Evolutionary conservation across 768 basidiomycete genomes (phyloP), one percentile per base, ranked within the genome.

Genomic region (Suillus cothurnatus): DNA sequence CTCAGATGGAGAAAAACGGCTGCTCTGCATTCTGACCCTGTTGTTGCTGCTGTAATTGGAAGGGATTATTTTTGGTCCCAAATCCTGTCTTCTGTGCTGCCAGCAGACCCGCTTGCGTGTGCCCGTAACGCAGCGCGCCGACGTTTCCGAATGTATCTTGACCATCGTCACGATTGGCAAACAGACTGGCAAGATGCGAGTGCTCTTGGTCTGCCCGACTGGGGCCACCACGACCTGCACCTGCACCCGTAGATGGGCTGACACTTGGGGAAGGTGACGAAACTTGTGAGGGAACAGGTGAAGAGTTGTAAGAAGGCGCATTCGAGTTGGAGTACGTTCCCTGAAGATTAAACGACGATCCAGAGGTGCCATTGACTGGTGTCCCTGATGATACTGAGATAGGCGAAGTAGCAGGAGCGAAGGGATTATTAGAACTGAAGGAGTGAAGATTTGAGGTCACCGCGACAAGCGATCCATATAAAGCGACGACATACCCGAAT

Each of bases 111-210:
- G 85, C 87, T 41, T 83, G 81, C 0, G 86, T 85, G 59, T 86
- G 81, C 2, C 88, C 88, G 66, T 87, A 92, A 82, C 95, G 86
- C 67, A 97, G 74, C 61, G 81, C 67, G 23, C 97, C 97, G 38
- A 87, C 71, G 75, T 99, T 99, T 60, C 97, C 97, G 73, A 98
- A 99, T 61, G 97, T 97, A 78, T 99, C 97, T 74, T 92, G 81
- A 1, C 97, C 97, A 70, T 93, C 95, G 64, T 97, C 96, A 60
- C 90, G 84, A 72, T 92, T 93, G 7, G 93, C 96, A 67, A 98
- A 88, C 70, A 98, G 77, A 61, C 77, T 81, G 3, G 96, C 95
- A 61, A 99, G 85, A 43, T 89, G 85, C 17, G 86, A 74, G 72
- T 94, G 85, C 64, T 88, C 85, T 66, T 92, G 87, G 74, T 97